Conservation (phyloP, 2,329 filamentous ascomycete species). For the Penicillium sp. region DNA sequence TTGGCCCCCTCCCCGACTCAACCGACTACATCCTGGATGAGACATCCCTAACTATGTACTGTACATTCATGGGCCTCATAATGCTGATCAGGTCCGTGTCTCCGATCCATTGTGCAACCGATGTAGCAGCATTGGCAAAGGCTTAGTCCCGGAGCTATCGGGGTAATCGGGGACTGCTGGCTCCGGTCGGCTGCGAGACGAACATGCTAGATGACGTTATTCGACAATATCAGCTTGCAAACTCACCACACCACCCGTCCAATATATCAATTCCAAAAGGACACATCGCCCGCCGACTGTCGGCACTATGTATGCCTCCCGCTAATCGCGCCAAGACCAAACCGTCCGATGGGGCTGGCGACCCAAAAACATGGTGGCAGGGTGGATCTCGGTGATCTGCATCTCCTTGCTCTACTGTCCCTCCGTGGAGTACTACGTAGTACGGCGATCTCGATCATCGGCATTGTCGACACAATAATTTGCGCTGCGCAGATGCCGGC, state of each 20-base stretch:
- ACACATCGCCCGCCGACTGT: conserved; percentile 1
- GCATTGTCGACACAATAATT: background rate
- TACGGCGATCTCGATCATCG: conserved; percentile 1
- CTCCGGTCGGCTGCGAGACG: background rate
- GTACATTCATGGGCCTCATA: background rate
- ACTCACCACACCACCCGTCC: background rate
- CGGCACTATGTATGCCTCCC: background rate
- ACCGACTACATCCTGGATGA: too few species aligned
- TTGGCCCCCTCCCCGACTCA: too few species aligned
- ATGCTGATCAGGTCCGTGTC: conserved; percentile 7
- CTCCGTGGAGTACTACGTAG: conserved; percentile 3
- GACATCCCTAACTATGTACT: too few species aligned
- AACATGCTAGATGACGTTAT: conserved; percentile 2
- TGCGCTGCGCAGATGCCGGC: background rate
- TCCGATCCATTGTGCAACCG: conserved; percentile 6
- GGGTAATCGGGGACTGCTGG: conserved; percentile 1
- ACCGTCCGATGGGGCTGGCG: background rate
- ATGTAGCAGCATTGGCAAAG: conserved; percentile 20
- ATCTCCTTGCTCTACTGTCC: conserved; percentile 1
- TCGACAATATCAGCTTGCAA: background rate
- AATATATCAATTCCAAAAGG: background rate
- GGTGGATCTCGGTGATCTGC: conserved; percentile 1
- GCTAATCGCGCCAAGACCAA: background rate
- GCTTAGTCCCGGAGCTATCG: conserved; percentile 17
- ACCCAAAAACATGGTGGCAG: background rate